A percentile compares a stretch with the other conserved stretches of the same genome.
These are phyloP conservation scores for Moniliella sp. DNA, from an alignment of 1,284 basidiomycete genomes.

Conservation along the genomic window DNA sequence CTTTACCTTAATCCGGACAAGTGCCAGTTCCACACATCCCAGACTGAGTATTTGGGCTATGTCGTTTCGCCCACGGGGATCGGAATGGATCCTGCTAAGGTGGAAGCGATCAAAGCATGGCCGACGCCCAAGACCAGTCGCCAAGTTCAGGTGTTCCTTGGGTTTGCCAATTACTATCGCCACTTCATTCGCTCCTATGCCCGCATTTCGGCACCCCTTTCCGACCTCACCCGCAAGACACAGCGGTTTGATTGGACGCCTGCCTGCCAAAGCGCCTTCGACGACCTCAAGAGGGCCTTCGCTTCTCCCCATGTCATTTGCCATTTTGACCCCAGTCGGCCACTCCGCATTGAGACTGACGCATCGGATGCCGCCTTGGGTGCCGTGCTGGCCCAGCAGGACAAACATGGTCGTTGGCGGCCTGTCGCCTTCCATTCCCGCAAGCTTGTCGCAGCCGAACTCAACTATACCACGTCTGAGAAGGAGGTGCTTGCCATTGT, in stretches of 20 bases:
- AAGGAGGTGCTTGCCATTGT: constrained; percentile 4
- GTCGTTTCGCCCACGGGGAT: constrained; percentile 31
- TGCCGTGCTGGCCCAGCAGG: constrained; percentile 14
- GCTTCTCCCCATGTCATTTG: constrained; percentile 32
- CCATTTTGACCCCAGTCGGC: constrained; percentile 32
- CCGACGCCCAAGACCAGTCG: constrained; percentile 28
- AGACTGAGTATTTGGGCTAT: constrained; percentile 36
- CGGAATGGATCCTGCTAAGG: constrained; percentile 36
- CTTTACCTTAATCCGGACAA: constrained; percentile 3
- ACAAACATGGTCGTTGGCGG: neutral
- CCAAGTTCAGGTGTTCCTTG: constrained; percentile 24
- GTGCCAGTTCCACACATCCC: constrained; percentile 1
- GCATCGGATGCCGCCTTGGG: constrained; percentile 25
- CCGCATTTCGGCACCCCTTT: constrained; percentile 28
- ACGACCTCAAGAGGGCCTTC: constrained; percentile 32
- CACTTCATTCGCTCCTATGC: constrained; percentile 36
- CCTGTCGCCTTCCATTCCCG: constrained; percentile 1
- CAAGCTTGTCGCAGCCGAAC: constrained; percentile 7
- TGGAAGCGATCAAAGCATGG: constrained; percentile 36
- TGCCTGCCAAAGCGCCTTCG: constrained; percentile 29
- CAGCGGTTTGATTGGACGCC: constrained; percentile 10
- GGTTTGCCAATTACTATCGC: constrained; percentile 36
- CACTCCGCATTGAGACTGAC: constrained; percentile 24
- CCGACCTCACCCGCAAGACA: constrained; percentile 3
- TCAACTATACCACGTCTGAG: constrained; percentile 5